These are phyloP conservation scores for Aquilaria yunnanensis DNA, from an alignment of 345 rosid genomes.

Conservation along the genomic window DNA sequence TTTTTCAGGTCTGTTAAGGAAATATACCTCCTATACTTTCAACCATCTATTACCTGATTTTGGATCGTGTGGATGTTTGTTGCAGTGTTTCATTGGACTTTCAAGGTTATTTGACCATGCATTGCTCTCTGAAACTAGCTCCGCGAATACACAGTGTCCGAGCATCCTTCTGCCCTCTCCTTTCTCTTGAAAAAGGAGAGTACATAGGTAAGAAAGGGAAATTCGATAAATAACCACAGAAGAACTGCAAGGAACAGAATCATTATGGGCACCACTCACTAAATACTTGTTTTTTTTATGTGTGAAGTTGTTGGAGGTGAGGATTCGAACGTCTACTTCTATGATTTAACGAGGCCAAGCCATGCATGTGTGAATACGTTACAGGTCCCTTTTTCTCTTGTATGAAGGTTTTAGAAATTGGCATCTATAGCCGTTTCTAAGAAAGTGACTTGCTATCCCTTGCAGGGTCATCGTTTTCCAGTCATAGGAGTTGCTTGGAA, in stretches of 20 bases:
- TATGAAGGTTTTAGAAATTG: not conserved
- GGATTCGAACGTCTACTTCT: slow-evolving; percentile 91
- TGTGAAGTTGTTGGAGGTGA: slow-evolving; percentile 83
- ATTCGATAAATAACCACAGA: too few species aligned
- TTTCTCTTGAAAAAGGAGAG: slow-evolving; percentile 92
- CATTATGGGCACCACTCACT: too few species aligned
- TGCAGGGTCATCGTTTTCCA: slow-evolving; percentile 93
- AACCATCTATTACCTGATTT: slow-evolving; percentile 1
- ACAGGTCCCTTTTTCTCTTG: slow-evolving; percentile 43
- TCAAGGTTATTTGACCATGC: slow-evolving; percentile 78
- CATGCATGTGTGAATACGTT: slow-evolving; percentile 93
- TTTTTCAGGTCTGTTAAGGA: slow-evolving; percentile 67
- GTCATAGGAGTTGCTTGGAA: slow-evolving; percentile 88
- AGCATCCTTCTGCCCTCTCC: slow-evolving; percentile 86
- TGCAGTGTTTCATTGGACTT: slow-evolving; percentile 78
- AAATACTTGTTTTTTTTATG: slow-evolving; percentile 1
- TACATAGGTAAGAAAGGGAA: slow-evolving; percentile 50
- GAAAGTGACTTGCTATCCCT: not conserved
- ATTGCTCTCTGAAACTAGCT: slow-evolving; percentile 76
- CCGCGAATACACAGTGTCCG: slow-evolving; percentile 64
- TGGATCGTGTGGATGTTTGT: slow-evolving; percentile 13
- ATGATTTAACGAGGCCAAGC: slow-evolving; percentile 79
- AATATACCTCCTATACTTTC: not conserved
- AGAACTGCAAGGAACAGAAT: too few species aligned
- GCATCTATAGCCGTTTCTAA: not conserved